Base-by-base conservation (phyloP, 1,284 basidiomycete genomes). In the Marasmius fiardii region DNA sequence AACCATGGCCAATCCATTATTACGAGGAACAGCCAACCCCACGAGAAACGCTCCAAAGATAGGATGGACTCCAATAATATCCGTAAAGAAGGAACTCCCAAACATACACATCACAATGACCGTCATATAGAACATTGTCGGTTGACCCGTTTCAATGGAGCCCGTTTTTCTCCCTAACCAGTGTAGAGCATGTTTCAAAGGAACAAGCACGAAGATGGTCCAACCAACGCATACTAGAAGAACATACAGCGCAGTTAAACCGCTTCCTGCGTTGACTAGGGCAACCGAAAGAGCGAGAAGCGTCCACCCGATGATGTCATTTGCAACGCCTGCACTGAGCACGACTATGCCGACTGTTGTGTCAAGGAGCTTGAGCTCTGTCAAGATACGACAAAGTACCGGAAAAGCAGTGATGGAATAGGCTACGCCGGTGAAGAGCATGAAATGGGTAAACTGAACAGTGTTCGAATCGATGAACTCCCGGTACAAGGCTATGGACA, bases 401-500 rank as follows among this genome's bases (percentile, higher is more conserved):
- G 90, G 92, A 69, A 96, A 96, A 0, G 95, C 95, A 0, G 95
- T 98, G 70, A 98, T 98, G 2, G 90, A 88, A 73, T 88, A 93
- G 0, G 94, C 88, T 16, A 96, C 92, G 49, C 93, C 93, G 41
- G 92, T 86, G 71, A 98, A 98, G 43, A 99, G 85, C 79, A 98
- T 84, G 71, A 98, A 98, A 67, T 97, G 82, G 1, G 92, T 88
- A 68, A 92, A 78, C 43, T 85, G 74, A 55, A 89, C 39, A 7
- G 16, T 39, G 24, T 70, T 74, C 0, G 70, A 64, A 61, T 86
- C 79, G 65, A 96, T 88, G 71, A 95, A 96, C 3, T 81, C 67
- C 53, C 88, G 74, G 74, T 96, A 98, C 33, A 98, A 68, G 1
- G 92, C 87, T 2, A 88, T 80, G 0, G 93, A 82, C 12, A 97